Evolutionary conservation across 768 basidiomycete species (phyloP).

Genomic region (Tricholoma furcatifolium): DNA sequence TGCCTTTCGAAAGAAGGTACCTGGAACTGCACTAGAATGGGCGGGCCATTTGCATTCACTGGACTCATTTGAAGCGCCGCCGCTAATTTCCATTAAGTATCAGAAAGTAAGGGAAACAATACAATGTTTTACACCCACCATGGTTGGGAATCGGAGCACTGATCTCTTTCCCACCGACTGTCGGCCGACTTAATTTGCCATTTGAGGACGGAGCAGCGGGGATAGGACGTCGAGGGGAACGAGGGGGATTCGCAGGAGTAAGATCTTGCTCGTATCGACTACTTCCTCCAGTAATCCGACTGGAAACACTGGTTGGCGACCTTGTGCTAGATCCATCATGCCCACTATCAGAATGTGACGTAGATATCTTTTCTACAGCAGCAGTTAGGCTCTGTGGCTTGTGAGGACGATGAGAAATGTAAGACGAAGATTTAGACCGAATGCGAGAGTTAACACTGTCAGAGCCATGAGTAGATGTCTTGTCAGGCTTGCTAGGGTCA

Average conservation of each 20-base stretch:
- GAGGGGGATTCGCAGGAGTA: conserved; percentile 26
- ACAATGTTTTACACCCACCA: conserved; percentile 40
- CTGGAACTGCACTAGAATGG: conserved; percentile 55
- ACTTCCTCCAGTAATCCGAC: conserved; percentile 19
- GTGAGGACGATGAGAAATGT: conserved; percentile 52
- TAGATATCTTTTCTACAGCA: conserved; percentile 63
- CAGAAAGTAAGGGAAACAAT: conserved; percentile 2
- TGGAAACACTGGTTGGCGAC: conserved; percentile 23
- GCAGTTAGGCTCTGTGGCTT: conserved; percentile 72
- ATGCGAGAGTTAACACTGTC: conserved; percentile 40
- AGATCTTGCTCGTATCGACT: conserved; percentile 17
- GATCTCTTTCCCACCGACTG: conserved; percentile 62
- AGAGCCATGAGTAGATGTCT: conserved; percentile 19
- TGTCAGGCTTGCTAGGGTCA: conserved; percentile 33
- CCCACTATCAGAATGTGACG: conserved; percentile 41
- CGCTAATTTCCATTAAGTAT: conserved; percentile 33
- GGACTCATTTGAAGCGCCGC: conserved; percentile 76
- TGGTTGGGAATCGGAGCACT: conserved; percentile 69
- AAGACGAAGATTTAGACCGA: conserved; percentile 53
- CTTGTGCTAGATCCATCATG: conserved; percentile 26
- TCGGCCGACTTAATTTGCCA: conserved; percentile 34
- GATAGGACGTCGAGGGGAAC: conserved; percentile 45
- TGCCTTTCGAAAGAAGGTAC: conserved; percentile 23
- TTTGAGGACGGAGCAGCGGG: conserved; percentile 36
- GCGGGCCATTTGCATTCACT: conserved; percentile 59